Evolutionary conservation across 1,284 basidiomycete genomes (phyloP).

Genomic region (Pseudozyma tsukubaensis): DNA sequence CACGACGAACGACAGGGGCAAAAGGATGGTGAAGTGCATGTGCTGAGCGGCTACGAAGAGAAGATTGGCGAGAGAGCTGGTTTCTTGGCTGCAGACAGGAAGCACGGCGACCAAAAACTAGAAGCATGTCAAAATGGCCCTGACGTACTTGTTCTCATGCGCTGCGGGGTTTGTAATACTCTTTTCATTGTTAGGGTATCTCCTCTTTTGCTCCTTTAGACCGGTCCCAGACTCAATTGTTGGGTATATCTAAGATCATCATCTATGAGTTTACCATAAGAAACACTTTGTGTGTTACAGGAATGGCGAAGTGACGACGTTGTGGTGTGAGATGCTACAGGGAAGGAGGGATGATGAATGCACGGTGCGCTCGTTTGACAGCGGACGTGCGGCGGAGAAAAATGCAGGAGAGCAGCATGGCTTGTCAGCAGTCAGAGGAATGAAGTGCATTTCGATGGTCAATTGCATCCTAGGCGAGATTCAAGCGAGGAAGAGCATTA

Average conservation of each 20-base stretch:
- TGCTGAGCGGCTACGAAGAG: neutral
- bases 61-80: too few species aligned
- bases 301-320: neutral
- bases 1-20: neutral
- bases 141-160: constrained; percentile 20
- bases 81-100: constrained; percentile 1
- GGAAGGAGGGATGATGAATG: too few species aligned
- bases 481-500: constrained; percentile 10
- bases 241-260: too few species aligned
- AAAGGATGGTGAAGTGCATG: neutral
- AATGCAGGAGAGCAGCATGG: constrained; percentile 8
- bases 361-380: neutral
- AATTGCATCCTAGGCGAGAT: constrained; percentile 25
- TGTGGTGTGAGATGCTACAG: too few species aligned
- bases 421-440: constrained; percentile 19
- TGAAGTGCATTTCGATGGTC: constrained; percentile 19
- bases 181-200: neutral
- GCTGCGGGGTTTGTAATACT: constrained; percentile 7
- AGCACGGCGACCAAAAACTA: constrained; percentile 1
- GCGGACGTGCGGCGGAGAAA: neutral
- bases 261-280: too few species aligned
- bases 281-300: too few species aligned
- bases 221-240: too few species aligned
- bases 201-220: too few species aligned
- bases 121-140: neutral